A percentile compares a stretch with the other conserved stretches of the same genome.
Evolutionary conservation across 169 alveolate genomes (phyloP).

Genomic region (Amoebophrya sp.): DNA sequence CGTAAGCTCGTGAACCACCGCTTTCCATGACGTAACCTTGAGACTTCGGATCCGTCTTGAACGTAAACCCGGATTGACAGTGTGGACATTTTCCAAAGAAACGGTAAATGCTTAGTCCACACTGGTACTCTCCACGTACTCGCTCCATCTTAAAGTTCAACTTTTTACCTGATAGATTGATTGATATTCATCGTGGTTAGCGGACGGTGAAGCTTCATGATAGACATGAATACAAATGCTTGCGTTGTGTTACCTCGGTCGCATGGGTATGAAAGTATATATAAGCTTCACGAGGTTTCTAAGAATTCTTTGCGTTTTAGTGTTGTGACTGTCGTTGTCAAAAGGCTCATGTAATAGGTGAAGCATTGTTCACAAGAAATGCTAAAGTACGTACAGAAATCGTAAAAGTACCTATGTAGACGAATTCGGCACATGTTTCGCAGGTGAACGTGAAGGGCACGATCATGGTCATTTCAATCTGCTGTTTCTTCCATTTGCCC

Average conservation of each 20-base stretch:
- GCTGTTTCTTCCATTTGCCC: neutral
- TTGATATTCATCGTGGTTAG: neutral
- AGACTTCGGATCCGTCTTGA: neutral
- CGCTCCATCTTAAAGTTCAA: neutral
- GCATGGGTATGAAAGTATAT: neutral
- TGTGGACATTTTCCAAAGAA: neutral
- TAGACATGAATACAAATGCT: neutral
- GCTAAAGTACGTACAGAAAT: neutral
- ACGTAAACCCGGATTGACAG: neutral
- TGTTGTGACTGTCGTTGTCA: neutral
- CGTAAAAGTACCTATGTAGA: neutral
- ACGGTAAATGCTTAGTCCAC: neutral
- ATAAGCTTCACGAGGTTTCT: neutral
- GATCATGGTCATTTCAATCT: neutral
- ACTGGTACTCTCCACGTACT: neutral
- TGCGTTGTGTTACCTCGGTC: neutral
- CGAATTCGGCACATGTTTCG: neutral
- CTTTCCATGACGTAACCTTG: neutral
- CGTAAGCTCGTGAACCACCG: neutral
- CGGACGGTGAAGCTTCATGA: no score
- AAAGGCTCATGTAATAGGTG: neutral
- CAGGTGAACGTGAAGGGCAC: constrained; percentile 20
- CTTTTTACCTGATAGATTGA: neutral
- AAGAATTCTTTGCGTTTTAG: neutral
- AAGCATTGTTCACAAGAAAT: neutral